Percentiles rank a stretch among this genome's conserved stretches.
Evolutionary conservation across 2,329 filamentous ascomycete species (phyloP).

Genomic region (Trichoderma atroviride): DNA sequence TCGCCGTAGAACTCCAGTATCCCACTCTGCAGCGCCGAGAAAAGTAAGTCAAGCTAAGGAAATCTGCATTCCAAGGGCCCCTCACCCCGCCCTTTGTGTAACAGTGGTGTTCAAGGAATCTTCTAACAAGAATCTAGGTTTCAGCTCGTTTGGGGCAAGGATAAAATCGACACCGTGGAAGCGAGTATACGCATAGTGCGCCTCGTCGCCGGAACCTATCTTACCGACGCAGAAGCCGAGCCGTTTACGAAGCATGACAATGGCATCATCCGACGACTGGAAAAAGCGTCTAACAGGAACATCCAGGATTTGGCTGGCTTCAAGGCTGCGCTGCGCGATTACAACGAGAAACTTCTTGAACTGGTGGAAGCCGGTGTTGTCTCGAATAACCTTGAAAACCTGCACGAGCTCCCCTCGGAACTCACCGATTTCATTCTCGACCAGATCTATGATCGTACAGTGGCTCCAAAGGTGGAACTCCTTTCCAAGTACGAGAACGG

Average conservation of each 20-base stretch:
- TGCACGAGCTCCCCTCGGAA: conserved; percentile 69
- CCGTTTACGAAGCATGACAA: conserved; percentile 71
- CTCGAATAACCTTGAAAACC: conserved; percentile 68
- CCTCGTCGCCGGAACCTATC: conserved; percentile 73
- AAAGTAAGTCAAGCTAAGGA: conserved; percentile 50
- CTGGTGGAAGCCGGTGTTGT: conserved; percentile 73
- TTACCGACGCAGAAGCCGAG: conserved; percentile 68
- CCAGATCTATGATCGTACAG: conserved; percentile 89
- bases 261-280: conserved; percentile 76
- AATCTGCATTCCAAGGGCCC: neutral
- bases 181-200: conserved; percentile 73
- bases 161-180: conserved; percentile 75
- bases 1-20: conserved; percentile 76
- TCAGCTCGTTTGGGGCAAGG: conserved; percentile 75
- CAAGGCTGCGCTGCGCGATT: conserved; percentile 70
- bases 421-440: conserved; percentile 79
- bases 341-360: conserved; percentile 70
- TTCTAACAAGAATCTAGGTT: conserved; percentile 35
- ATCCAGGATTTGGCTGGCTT: conserved; percentile 69
- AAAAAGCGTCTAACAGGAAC: conserved; percentile 70
- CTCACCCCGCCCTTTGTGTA: neutral
- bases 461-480: conserved; percentile 83
- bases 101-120: neutral
- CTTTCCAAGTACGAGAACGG: conserved; percentile 86
- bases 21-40: conserved; percentile 73